Evolutionary conservation across 352 stramenopile genomes (phyloP).

Genomic region (Phytophthora sp.): DNA sequence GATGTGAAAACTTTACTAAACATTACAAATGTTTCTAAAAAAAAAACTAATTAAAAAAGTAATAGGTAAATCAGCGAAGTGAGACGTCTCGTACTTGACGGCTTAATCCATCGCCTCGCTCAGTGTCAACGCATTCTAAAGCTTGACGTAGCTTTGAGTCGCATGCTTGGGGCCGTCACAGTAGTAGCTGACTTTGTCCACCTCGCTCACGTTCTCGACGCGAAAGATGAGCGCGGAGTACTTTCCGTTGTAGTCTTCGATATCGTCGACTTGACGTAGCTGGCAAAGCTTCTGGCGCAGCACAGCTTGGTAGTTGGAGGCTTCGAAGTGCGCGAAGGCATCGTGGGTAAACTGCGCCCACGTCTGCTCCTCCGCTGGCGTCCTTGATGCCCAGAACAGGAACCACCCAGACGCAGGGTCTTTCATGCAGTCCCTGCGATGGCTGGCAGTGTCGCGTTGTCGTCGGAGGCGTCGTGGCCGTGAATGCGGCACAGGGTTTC

Average conservation of each 20-base stretch:
- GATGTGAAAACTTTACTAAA: no score
- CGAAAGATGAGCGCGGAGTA: background rate
- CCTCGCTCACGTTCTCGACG: slow-evolving; percentile 10
- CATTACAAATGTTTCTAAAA: no score
- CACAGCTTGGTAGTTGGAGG: background rate
- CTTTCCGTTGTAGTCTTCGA: background rate
- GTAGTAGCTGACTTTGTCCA: slow-evolving; percentile 14
- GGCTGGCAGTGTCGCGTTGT: background rate
- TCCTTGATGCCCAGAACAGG: background rate
- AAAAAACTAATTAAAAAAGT: no score
- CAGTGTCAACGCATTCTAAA: background rate
- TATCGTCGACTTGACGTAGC: background rate
- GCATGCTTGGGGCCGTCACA: slow-evolving; percentile 4
- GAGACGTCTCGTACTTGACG: slow-evolving; percentile 16
- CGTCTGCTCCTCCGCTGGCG: background rate
- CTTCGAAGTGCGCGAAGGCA: background rate
- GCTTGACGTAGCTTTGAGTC: slow-evolving; percentile 18
- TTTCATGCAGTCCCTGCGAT: background rate
- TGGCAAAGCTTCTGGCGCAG: background rate
- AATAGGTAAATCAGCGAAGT: background rate
- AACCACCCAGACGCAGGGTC: background rate
- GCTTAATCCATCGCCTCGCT: slow-evolving; percentile 14
- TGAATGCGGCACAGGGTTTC: background rate
- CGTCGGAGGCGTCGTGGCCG: background rate
- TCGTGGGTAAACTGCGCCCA: background rate